Percentiles rank a stretch among this genome's conserved stretches.
phyloP scores from a whole-genome alignment of 805 yeast species.

The Lachancea fermentati region DNA sequence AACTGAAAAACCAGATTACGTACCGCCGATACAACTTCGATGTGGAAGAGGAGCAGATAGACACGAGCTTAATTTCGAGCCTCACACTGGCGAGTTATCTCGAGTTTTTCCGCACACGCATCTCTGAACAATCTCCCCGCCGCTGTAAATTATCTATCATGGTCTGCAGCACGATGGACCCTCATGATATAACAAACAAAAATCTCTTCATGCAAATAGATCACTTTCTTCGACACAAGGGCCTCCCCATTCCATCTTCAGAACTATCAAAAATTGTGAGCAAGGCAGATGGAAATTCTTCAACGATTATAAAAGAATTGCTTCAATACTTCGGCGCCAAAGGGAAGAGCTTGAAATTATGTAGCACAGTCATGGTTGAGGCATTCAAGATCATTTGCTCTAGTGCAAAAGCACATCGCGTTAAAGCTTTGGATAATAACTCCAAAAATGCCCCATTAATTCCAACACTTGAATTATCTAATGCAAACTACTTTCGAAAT shows the following conservation, averaged over 20 bases:
- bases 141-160: constrained; percentile 41
- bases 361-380: constrained; percentile 33
- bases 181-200: constrained; percentile 34
- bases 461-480: too few relatives aligned
- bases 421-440: too few relatives aligned
- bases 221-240: constrained; percentile 42
- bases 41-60: constrained; percentile 34
- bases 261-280: constrained; percentile 37
- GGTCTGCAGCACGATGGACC: constrained; percentile 35
- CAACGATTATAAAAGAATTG: constrained; percentile 36
- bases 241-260: constrained; percentile 40
- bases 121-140: constrained; percentile 34
- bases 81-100: constrained; percentile 33
- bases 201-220: constrained; percentile 38
- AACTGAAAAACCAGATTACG: constrained; percentile 45
- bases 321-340: constrained; percentile 38
- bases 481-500: too few relatives aligned
- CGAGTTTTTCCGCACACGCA: constrained; percentile 31
- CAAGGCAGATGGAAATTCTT: constrained; percentile 35
- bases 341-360: constrained; percentile 37
- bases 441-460: too few relatives aligned
- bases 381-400: constrained; percentile 23
- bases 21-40: constrained; percentile 40
- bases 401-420: not conserved
- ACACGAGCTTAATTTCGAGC: constrained; percentile 26